Conservation (phyloP, 345 rosid genomes). For the Aquilaria yunnanensis region DNA sequence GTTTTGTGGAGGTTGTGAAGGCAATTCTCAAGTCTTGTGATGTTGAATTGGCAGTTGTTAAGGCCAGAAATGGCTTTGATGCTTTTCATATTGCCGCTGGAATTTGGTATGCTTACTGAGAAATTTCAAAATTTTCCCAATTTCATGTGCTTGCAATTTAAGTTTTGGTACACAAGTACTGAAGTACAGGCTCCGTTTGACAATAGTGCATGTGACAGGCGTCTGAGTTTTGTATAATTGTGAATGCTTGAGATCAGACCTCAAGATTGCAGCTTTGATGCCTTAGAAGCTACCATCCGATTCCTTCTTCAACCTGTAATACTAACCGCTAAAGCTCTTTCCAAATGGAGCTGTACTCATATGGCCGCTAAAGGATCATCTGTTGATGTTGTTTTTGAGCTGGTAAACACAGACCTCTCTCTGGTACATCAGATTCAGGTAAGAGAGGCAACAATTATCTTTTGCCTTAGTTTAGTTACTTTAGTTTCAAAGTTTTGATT, state of each 20-base stretch:
- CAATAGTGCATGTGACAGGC: too few species aligned
- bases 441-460: constrained; percentile 1
- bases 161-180: too few species aligned
- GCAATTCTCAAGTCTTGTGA: constrained; percentile 57
- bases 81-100: constrained; percentile 90
- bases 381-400: constrained; percentile 46
- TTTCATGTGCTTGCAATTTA: neutral
- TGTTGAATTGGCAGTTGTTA: constrained; percentile 45
- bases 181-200: too few species aligned
- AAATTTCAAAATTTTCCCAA: neutral
- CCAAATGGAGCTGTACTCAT: constrained; percentile 17
- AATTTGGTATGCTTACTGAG: constrained; percentile 42
- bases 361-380: constrained; percentile 93
- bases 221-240: too few species aligned
- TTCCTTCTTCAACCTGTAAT: too few species aligned
- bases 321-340: too few species aligned
- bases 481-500: constrained; percentile 31
- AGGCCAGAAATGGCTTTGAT: constrained; percentile 78
- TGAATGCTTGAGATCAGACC: too few species aligned
- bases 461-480: constrained; percentile 14
- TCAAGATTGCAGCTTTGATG: too few species aligned
- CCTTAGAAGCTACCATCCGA: too few species aligned
- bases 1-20: constrained; percentile 54
- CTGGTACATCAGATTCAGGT: constrained; percentile 71
- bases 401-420: constrained; percentile 38